Evolutionary conservation across 2,329 filamentous ascomycete species (phyloP).

Genomic region (Sporothrix mexicana): DNA sequence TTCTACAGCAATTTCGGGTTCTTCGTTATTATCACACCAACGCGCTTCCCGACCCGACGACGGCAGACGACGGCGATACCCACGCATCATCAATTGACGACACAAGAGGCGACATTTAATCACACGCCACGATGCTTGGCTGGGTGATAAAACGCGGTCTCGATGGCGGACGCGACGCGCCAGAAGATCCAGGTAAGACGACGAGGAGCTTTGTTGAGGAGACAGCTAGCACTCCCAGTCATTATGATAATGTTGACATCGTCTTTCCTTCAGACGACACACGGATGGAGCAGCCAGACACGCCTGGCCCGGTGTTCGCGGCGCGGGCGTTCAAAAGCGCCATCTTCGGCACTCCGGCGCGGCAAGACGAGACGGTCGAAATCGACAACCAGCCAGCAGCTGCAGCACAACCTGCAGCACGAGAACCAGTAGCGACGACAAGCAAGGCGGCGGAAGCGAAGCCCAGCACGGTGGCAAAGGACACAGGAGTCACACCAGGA

Average conservation of each 20-base stretch:
- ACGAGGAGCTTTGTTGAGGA: neutral
- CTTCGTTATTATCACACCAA: neutral
- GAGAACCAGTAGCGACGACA: neutral
- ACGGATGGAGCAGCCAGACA: constrained; percentile 65
- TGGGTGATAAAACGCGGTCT: constrained; percentile 62
- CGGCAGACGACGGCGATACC: neutral
- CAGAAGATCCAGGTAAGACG: constrained; percentile 36
- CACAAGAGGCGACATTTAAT: neutral
- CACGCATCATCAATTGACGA: neutral
- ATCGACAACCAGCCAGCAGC: constrained; percentile 32
- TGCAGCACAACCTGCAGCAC: constrained; percentile 46
- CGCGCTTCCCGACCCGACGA: neutral
- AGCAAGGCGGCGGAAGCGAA: constrained; percentile 29
- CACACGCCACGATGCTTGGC: constrained; percentile 56
- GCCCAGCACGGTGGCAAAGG: constrained; percentile 38
- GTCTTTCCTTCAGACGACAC: constrained; percentile 47
- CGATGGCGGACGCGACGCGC: constrained; percentile 39
- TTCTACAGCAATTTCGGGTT: constrained; percentile 9
- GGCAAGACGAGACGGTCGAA: constrained; percentile 39
- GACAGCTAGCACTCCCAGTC: neutral
- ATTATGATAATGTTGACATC: constrained; percentile 4
- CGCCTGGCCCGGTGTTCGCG: constrained; percentile 69
- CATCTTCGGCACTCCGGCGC: constrained; percentile 64
- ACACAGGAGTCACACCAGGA: constrained; percentile 26
- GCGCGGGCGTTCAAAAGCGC: constrained; percentile 69